Evolutionary conservation across 352 stramenopile species (phyloP), one percentile per base, ranked within the genome.

Genomic region (Phytopythium chamaehyphon): DNA sequence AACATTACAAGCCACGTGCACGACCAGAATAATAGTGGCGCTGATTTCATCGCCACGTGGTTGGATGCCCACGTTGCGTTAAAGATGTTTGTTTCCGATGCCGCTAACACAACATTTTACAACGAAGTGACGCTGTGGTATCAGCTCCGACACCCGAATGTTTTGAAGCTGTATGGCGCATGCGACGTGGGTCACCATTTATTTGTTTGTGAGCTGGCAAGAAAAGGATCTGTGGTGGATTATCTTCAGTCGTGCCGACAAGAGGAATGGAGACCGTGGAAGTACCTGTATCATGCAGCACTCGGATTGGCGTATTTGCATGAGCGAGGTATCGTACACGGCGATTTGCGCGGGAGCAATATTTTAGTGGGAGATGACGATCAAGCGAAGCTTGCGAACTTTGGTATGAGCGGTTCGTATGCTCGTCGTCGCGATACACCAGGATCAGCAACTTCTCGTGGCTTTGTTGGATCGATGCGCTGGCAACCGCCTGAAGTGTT

Each of bases 291-390:
- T 18, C 43, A 62, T 6, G 43, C 43, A 49, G 61, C 64, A 23
- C 44, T 67, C 28, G 64, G 64, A 31, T 39, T 72, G 33, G 51
- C 58, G 28, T 69, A 72, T 40, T 57, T 72, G 42, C 64, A 72
- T 28, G 14, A 57, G 18, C 50, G 57, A 11, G 54, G 42, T 3
- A 22, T 72, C 40, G 60, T 69, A 9, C 64, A 72, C n/a, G 42
- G 40, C 11, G 56, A 72, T 14, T 21, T 72, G 2, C 61, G 38
- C 15, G 64, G 59, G 45, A 57, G 24, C 46, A 72, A 60, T 33
- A 72, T 72, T 44, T 56, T 72, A 11, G 51, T 73, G 16, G 51
- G 62, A 11, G 7, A 36, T n/a, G 12, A 55, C 22, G 61, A 44
- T 0, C 26, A 40, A 12, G 57, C 53, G n/a, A 73, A 73, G 40